Evolutionary conservation across 257 asterid species (phyloP), one percentile per base, ranked within the genome.

Genomic region (Ligustrum vulgare): DNA sequence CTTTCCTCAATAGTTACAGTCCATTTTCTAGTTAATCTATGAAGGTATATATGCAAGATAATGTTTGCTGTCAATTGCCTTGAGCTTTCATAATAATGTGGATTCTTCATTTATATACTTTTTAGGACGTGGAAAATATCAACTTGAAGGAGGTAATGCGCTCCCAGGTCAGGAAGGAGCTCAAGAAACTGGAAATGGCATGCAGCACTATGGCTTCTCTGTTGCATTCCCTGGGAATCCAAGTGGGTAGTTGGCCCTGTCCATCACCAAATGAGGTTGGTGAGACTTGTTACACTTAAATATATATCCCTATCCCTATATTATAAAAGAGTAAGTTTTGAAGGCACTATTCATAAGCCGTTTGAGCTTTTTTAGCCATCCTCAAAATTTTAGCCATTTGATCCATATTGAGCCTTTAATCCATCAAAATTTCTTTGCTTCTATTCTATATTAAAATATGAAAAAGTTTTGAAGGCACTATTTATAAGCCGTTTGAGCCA

Each of bases 81-180:
- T 35, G 35, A 63, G 4, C 69, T 54, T 73, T 71, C 32, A 25
- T 12, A 73, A 28, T 1, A 36, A 76, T 9, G 18, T 60, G 76
- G 62, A 68, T 72, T 54, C 54, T 69, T 51, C 54, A 60, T 49
- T 77, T 8, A 71, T 45, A 33, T 78, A n/a, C 69, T 76, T 79
- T 80, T 28, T 79, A 95, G 99, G 97, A 89, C 80, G 91, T 77
- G 83, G 99, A 95, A 77, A 88, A 90, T 80, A 82, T 89, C 94
- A 93, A 88, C 83, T 35, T 89, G 86, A 95, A 85, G 88, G 99
- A 93, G 81, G 80, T 6, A n/a, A 81, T 89, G 65, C 98, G 96
- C 32, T 84, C 86, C 16, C 84, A 87, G 76, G 87, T 95, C 34
- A 84, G 88, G 71, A 89, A 72, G 39, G 89, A 91, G 80, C 93